Base-by-base conservation (phyloP, 352 stramenopile species). In the Pythium apleroticum region DNA sequence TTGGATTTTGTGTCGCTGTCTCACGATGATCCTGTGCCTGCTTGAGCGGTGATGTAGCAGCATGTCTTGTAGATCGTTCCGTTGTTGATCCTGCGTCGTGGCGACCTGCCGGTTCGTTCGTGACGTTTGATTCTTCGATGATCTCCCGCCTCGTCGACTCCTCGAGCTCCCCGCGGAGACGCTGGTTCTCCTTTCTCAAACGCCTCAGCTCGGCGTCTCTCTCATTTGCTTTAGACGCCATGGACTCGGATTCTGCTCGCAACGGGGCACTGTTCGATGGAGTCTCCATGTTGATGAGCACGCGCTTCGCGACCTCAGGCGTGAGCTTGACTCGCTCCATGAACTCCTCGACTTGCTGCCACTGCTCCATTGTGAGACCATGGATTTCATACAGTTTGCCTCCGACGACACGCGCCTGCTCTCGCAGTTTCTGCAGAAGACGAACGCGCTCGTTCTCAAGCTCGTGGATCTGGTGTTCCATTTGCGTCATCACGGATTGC, bases 291-390 rank as follows among this genome's bases (percentile, higher is more conserved):
- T 43, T 17, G 24, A 37, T 74, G 37, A 86, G 30, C 60, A 80
- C 63, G 31, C 71, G 68, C 41, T 78, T 80, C 1, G 76, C 78
- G 19, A 88, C 73, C 58, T 90, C 79, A 1, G 79, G 79, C 0
- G 81, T 84, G 33, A 74, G 67, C 35, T 86, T 84, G 10, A 91
- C 71, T 22, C 77, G 69, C 49, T 89, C 76, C 53, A 93, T 90
- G 60, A 90, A 86, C n/a, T 80, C 76, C 66, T 89, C 77, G 1
- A 89, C 80, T 31, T 74, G 66, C 39, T 62, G 20, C 78, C 76
- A 89, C 52, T 89, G 74, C 30, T 88, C 80, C 3, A 58, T 81
- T 0, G 76, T 87, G 28, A 91, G 67, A 0, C 80, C 80, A 63
- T 89, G 77, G 14, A 70, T 58, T 24, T 91, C 76, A 52, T 82